These are phyloP conservation scores for Tetradesmus lagerheimii DNA, from an alignment of 139 green algal species.

Conservation along the genomic window DNA sequence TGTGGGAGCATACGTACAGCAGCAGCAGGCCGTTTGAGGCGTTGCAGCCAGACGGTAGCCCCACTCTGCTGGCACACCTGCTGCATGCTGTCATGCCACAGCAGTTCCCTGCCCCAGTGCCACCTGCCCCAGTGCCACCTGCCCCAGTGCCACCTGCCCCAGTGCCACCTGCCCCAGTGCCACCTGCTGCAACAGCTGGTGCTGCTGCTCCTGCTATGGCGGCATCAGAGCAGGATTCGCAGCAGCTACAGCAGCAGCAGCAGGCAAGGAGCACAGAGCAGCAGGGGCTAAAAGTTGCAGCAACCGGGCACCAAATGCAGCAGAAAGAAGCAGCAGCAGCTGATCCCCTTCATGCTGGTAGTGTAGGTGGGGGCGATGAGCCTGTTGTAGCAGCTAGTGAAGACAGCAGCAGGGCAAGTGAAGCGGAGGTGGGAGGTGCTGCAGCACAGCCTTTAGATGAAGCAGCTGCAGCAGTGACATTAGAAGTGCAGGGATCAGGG, in stretches of 20 bases:
- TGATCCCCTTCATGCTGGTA: background rate
- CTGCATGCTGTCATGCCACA: constrained; percentile 50
- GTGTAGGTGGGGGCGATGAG: no score
- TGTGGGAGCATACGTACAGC: constrained; percentile 51
- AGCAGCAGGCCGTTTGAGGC: constrained; percentile 53
- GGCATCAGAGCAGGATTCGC: background rate
- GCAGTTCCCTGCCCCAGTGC: constrained; percentile 24
- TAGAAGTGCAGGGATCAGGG: background rate
- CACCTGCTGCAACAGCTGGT: background rate
- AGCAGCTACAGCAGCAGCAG: constrained; percentile 31
- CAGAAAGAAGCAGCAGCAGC: background rate
- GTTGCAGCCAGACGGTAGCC: constrained; percentile 38
- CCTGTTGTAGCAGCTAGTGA: background rate
- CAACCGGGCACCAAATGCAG: background rate
- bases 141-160: background rate
- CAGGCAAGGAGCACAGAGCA: background rate
- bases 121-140: background rate
- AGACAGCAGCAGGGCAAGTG: background rate
- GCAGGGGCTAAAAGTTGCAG: background rate
- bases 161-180: background rate
- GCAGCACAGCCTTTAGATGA: background rate
- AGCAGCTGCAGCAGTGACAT: background rate
- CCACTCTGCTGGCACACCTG: constrained; percentile 52
- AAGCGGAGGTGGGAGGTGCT: background rate
- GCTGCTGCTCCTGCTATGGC: background rate